Evolutionary conservation across 1,139 yeast species (phyloP).

Genomic region (Casaregolazyma lundiana): DNA sequence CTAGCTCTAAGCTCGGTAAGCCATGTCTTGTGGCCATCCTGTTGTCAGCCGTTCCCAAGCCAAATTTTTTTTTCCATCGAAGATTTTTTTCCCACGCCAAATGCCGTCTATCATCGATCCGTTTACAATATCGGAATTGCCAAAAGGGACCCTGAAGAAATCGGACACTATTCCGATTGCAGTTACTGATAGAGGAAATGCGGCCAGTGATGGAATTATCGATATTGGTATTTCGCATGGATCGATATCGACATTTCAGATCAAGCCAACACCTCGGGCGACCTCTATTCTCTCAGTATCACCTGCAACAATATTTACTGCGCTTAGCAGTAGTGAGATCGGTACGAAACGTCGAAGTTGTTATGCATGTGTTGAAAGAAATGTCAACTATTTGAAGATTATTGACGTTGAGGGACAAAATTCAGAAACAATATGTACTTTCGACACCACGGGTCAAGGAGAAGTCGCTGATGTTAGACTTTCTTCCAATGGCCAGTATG

Average conservation of each 20-base stretch:
- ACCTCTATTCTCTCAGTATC: constrained; percentile 70
- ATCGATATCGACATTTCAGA: constrained; percentile 62
- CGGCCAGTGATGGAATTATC: constrained; percentile 12
- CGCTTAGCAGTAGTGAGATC: constrained; percentile 19
- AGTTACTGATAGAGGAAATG: constrained; percentile 13
- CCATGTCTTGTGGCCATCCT: background rate
- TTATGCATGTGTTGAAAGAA: constrained; percentile 29
- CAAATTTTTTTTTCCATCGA: background rate
- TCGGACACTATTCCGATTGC: constrained; percentile 10
- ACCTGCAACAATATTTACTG: constrained; percentile 49
- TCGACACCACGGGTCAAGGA: constrained; percentile 4
- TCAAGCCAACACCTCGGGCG: constrained; percentile 77
- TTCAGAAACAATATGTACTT: constrained; percentile 14
- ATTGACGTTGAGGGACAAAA: constrained; percentile 9
- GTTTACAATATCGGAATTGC: constrained; percentile 30
- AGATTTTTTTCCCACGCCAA: background rate
- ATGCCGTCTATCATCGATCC: constrained; percentile 35
- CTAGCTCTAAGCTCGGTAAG: background rate
- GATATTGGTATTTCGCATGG: constrained; percentile 73
- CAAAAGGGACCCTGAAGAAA: constrained; percentile 23
- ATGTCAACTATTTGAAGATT: constrained; percentile 22
- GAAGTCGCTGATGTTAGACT: constrained; percentile 17
- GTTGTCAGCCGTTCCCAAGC: background rate
- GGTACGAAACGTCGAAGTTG: constrained; percentile 16
- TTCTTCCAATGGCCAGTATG: constrained; percentile 14